Evolutionary conservation across 805 yeast genomes (phyloP).

Genomic region (Zygotorulaspora florentina): DNA sequence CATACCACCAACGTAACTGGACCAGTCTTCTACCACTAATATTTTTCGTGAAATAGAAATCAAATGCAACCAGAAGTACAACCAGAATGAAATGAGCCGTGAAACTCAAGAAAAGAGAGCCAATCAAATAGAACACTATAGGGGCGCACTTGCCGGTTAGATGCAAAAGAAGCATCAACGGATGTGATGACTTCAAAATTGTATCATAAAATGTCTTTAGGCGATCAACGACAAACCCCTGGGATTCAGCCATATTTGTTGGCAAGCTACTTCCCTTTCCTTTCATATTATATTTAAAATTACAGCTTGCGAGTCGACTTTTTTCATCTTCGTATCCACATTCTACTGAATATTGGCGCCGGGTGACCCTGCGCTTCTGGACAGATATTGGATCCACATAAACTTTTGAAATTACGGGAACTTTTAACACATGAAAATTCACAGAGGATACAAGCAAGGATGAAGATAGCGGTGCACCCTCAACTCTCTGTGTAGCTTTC

Average conservation of each 20-base stretch:
- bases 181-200: slow-evolving; percentile 35
- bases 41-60: slow-evolving; percentile 91
- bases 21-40: slow-evolving; percentile 86
- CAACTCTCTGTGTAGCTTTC: too few relatives aligned
- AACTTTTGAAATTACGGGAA: too few relatives aligned
- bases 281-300: background rate
- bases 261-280: background rate
- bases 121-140: slow-evolving; percentile 31
- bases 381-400: too few relatives aligned
- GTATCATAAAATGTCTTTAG: slow-evolving; percentile 32
- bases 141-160: slow-evolving; percentile 32
- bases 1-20: slow-evolving; percentile 98
- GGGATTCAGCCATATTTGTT: background rate
- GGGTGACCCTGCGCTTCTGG: too few relatives aligned
- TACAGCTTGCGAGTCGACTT: background rate
- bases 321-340: background rate
- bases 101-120: slow-evolving; percentile 32
- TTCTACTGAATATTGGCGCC: too few relatives aligned
- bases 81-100: slow-evolving; percentile 65
- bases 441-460: too few relatives aligned
- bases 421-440: too few relatives aligned
- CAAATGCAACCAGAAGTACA: slow-evolving; percentile 74
- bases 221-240: slow-evolving; percentile 21
- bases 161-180: slow-evolving; percentile 30
- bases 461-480: too few relatives aligned